phyloP scores from a whole-genome alignment of 2,329 filamentous ascomycete genomes.

The Claviceps spartinae region DNA sequence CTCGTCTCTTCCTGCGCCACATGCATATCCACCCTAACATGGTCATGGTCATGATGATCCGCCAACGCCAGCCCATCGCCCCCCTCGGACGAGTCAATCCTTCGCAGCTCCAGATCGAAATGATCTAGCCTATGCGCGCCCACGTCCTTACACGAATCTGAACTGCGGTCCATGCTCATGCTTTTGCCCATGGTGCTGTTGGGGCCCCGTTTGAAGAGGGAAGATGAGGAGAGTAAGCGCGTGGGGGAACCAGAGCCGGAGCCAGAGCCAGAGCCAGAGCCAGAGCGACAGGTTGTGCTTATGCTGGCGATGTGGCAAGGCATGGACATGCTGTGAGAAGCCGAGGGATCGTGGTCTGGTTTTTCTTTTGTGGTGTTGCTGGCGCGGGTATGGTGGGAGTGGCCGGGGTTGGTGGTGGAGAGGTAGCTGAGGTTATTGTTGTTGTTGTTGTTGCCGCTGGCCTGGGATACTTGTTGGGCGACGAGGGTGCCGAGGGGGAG shows the following conservation, averaged over 20 bases:
- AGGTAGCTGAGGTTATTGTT: slow-evolving; percentile 8
- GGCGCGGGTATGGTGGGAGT: not conserved
- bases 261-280: slow-evolving; percentile 1
- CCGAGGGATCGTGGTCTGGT: slow-evolving; percentile 2
- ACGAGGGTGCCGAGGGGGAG: slow-evolving; percentile 39
- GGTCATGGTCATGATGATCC: not conserved
- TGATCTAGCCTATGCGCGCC: slow-evolving; percentile 10
- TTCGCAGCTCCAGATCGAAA: slow-evolving; percentile 20
- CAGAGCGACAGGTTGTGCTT: slow-evolving; percentile 5
- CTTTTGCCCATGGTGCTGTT: too few relatives aligned
- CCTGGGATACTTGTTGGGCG: slow-evolving; percentile 30
- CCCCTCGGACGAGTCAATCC: slow-evolving; percentile 13
- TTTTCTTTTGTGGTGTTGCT: not conserved
- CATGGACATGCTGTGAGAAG: not conserved
- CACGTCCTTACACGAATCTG: not conserved
- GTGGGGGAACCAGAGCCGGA: slow-evolving; percentile 6
- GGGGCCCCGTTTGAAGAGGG: not conserved
- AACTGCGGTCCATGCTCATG: too few relatives aligned
- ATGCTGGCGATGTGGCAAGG: not conserved
- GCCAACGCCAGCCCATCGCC: not conserved
- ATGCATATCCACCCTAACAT: slow-evolving; percentile 11
- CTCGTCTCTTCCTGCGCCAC: slow-evolving; percentile 20
- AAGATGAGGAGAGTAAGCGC: not conserved
- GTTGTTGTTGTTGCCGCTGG: not conserved
- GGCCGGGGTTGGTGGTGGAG: not conserved